phyloP scores from a whole-genome alignment of 2,329 filamentous ascomycete genomes.

The Xylariaceae sp. region DNA sequence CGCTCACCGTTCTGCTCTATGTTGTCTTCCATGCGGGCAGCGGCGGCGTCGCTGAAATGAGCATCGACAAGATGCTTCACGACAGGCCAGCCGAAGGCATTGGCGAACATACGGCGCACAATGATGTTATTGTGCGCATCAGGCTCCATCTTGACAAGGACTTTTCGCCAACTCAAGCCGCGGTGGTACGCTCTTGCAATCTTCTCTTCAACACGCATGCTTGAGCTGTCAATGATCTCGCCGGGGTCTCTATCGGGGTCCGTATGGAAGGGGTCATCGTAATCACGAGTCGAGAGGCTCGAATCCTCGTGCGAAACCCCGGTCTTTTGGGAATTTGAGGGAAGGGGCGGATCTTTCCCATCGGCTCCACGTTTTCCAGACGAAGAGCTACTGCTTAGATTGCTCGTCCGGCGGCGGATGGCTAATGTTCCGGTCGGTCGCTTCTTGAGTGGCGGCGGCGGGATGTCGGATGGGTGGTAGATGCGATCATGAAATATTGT shows the following conservation, averaged over 20 bases:
- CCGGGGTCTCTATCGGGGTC: constrained; percentile 37
- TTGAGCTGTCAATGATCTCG: constrained; percentile 50
- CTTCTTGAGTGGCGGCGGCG: constrained; percentile 63
- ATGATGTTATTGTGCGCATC: constrained; percentile 99
- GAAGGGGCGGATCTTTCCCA: constrained; percentile 28
- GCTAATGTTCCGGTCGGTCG: constrained; percentile 30
- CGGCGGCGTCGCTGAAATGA: constrained; percentile 74
- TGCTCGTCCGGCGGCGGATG: constrained; percentile 25
- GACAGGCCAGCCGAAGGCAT: constrained; percentile 96
- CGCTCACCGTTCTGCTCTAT: constrained; percentile 60
- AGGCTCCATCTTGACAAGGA: constrained; percentile 88
- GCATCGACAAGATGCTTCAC: constrained; percentile 91
- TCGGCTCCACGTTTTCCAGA: constrained; percentile 22
- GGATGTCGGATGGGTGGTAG: constrained; percentile 90
- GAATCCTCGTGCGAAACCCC: constrained; percentile 34
- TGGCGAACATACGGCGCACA: constrained; percentile 91
- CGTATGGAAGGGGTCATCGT: constrained; percentile 43
- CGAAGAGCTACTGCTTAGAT: constrained; percentile 15
- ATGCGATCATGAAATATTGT: constrained; percentile 97
- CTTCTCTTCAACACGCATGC: constrained; percentile 92
- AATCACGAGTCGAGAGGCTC: constrained; percentile 38
- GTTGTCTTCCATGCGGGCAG: constrained; percentile 59
- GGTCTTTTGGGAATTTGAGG: constrained; percentile 19
- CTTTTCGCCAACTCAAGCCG: constrained; percentile 90
- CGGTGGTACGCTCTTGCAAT: constrained; percentile 93